These are phyloP conservation scores for Yamadazyma pseudoaaseri DNA, from an alignment of 1,139 yeast genomes.

Conservation along the genomic window DNA sequence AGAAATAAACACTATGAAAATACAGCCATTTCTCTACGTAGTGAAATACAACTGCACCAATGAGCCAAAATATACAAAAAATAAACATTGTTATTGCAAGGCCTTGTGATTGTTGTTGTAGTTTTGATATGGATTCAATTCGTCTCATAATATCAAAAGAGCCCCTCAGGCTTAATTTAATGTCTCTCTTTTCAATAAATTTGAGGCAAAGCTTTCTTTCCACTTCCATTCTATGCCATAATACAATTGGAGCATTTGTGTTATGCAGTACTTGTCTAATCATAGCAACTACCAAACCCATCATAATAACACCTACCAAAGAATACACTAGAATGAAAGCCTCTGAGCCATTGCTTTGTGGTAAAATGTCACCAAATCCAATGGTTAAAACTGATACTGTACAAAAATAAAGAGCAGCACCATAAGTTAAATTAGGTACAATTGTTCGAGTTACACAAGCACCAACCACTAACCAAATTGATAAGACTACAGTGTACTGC, in stretches of 20 bases:
- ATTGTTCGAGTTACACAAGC: conserved; percentile 45
- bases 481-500: conserved; percentile 62
- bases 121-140: conserved; percentile 39
- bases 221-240: conserved; percentile 59
- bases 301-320: conserved; percentile 62
- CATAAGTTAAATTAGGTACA: conserved; percentile 42
- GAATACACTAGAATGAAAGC: conserved; percentile 63
- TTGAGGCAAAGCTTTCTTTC: conserved; percentile 19
- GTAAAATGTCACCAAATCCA: conserved; percentile 75
- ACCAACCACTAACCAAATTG: conserved; percentile 72
- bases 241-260: conserved; percentile 59
- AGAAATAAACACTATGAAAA: conserved; percentile 68
- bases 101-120: conserved; percentile 28
- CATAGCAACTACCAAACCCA: conserved; percentile 73
- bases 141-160: conserved; percentile 55
- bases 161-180: conserved; percentile 30
- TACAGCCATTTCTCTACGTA: conserved; percentile 66
- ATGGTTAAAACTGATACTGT: conserved; percentile 72
- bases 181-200: conserved; percentile 17
- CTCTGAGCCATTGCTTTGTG: conserved; percentile 50
- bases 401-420: conserved; percentile 67
- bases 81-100: conserved; percentile 40
- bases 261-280: conserved; percentile 62
- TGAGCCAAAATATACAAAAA: conserved; percentile 61
- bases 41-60: conserved; percentile 68